Conservation (phyloP, 805 yeast species). For the Yueomyces sinensis region DNA sequence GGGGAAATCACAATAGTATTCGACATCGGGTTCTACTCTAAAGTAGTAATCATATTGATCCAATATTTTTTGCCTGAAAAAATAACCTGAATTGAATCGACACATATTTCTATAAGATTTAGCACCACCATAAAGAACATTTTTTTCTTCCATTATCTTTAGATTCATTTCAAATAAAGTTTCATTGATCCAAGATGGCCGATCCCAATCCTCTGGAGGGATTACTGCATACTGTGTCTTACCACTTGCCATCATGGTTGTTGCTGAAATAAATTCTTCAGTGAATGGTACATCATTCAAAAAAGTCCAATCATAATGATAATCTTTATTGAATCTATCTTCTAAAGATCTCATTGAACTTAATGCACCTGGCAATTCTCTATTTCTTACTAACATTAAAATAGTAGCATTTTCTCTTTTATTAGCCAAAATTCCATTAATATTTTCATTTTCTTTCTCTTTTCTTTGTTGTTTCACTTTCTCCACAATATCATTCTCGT, state of each 20-base stretch:
- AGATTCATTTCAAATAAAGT: slow-evolving; percentile 37
- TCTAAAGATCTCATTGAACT: slow-evolving; percentile 65
- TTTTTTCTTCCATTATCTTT: slow-evolving; percentile 29
- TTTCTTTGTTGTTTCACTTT: neutral
- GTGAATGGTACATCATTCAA: slow-evolving; percentile 62
- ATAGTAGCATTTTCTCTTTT: slow-evolving; percentile 54
- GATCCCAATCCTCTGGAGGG: slow-evolving; percentile 62
- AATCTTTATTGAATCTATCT: slow-evolving; percentile 56
- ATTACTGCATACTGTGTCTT: slow-evolving; percentile 50
- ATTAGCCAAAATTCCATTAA: neutral
- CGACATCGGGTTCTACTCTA: slow-evolving; percentile 89
- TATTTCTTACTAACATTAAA: slow-evolving; percentile 76
- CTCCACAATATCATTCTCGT: slow-evolving; percentile 9
- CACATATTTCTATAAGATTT: slow-evolving; percentile 86
- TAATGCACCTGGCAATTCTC: slow-evolving; percentile 64
- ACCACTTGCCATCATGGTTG: slow-evolving; percentile 49
- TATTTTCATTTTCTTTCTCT: neutral
- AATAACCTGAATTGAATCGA: slow-evolving; percentile 83
- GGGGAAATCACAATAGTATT: slow-evolving; percentile 71
- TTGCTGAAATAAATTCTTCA: slow-evolving; percentile 46
- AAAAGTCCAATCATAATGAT: slow-evolving; percentile 67
- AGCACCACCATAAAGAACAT: slow-evolving; percentile 53
- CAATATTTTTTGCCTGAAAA: slow-evolving; percentile 66
- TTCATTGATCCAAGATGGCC: slow-evolving; percentile 58
- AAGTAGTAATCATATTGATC: slow-evolving; percentile 77